These are phyloP conservation scores for Aspergillus wentii DNA, from an alignment of 495 filamentous ascomycete species.

Conservation along the genomic window DNA sequence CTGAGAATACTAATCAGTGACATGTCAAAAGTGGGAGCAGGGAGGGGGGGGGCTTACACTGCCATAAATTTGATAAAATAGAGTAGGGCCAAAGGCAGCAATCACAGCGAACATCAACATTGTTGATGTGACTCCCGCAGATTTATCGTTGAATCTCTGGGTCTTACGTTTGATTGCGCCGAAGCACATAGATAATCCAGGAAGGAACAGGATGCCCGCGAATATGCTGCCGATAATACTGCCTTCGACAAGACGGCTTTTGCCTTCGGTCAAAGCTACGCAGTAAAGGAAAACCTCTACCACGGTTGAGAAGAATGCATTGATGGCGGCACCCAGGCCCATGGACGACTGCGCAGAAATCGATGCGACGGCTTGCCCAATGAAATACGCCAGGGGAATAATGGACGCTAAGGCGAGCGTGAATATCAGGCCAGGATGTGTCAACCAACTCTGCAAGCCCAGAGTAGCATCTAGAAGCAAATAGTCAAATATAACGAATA, in stretches of 20 bases:
- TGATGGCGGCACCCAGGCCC: conserved; percentile 97
- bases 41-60: conserved; percentile 54
- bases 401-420: conserved; percentile 80
- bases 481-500: conserved; percentile 93
- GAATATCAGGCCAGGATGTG: conserved; percentile 81
- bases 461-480: conserved; percentile 64
- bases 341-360: conserved; percentile 99
- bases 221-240: conserved; percentile 98
- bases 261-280: conserved; percentile 87
- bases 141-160: conserved; percentile 96
- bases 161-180: conserved; percentile 97
- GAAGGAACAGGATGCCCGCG: conserved; percentile 91
- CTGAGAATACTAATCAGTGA: conserved; percentile 36
- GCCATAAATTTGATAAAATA: conserved; percentile 99
- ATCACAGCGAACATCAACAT: conserved; percentile 98
- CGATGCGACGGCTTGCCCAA: conserved; percentile 97
- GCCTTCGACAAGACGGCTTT: conserved; percentile 88
- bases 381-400: conserved; percentile 98
- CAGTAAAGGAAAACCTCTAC: conserved; percentile 99
- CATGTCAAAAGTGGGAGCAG: not conserved
- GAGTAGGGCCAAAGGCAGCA: conserved; percentile 91
- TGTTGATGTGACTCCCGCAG: conserved; percentile 94
- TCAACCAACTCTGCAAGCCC: conserved; percentile 64
- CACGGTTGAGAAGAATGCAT: conserved; percentile 98
- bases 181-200: conserved; percentile 98